Percentiles rank a stretch among this genome's conserved stretches.
Evolutionary conservation across 768 basidiomycete species (phyloP).

Genomic region (Rhizopogon salebrosus): DNA sequence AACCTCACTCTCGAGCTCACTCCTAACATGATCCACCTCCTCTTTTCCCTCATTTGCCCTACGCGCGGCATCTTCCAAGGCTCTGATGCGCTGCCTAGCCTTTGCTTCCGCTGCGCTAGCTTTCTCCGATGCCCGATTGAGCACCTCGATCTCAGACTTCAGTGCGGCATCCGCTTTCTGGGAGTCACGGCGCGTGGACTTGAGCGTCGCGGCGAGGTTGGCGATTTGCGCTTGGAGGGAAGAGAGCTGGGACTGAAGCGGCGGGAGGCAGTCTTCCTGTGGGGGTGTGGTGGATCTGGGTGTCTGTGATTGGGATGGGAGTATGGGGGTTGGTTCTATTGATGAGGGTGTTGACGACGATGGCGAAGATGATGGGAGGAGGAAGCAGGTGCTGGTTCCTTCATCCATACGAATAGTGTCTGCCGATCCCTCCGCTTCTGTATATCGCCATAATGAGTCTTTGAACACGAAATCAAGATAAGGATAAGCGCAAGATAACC

Average conservation of each 20-base stretch:
- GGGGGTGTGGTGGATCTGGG: conserved; percentile 29
- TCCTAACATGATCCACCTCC: conserved; percentile 36
- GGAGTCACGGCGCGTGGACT: conserved; percentile 71
- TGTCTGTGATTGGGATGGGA: conserved; percentile 14
- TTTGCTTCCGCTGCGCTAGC: conserved; percentile 67
- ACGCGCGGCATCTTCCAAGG: conserved; percentile 85
- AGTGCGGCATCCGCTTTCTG: conserved; percentile 81
- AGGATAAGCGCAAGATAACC: conserved; percentile 28
- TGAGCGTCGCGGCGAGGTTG: conserved; percentile 62
- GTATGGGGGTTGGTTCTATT: conserved; percentile 16
- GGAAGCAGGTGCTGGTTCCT: background rate
- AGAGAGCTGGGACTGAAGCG: conserved; percentile 65
- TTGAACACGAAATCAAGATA: background rate
- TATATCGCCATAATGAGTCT: conserved; percentile 7
- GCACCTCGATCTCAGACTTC: conserved; percentile 76
- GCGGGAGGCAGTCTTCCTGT: conserved; percentile 60
- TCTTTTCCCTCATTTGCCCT: conserved; percentile 58
- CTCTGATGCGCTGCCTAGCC: conserved; percentile 81
- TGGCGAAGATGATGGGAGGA: conserved; percentile 30
- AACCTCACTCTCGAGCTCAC: conserved; percentile 35
- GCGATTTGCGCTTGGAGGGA: conserved; percentile 63
- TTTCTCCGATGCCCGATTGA: conserved; percentile 82
- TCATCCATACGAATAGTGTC: conserved; percentile 22
- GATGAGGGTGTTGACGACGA: conserved; percentile 28
- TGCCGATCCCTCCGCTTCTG: conserved; percentile 17